Percentiles rank a stretch among this genome's conserved stretches.
phyloP scores from a whole-genome alignment of 805 yeast genomes.

The Saccharomycopsis sp. region DNA sequence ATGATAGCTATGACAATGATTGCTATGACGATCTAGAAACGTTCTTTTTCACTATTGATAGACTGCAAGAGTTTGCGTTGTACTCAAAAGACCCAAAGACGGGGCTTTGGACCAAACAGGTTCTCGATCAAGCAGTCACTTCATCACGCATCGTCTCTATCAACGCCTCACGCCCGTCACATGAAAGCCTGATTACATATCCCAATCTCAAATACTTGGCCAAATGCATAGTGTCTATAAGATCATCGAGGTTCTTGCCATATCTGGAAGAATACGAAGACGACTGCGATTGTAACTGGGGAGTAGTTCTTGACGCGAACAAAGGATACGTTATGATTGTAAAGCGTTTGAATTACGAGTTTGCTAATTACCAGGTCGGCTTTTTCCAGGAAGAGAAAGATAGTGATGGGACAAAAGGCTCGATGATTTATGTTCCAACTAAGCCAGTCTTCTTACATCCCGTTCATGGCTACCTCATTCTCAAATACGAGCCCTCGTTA shows the following conservation, averaged over 20 bases:
- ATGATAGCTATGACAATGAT: background rate
- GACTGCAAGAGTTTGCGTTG: background rate
- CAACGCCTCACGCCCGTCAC: background rate
- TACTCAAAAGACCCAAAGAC: background rate
- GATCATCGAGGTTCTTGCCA: background rate
- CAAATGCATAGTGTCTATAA: background rate
- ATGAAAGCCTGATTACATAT: background rate
- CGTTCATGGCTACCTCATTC: slow-evolving; percentile 74
- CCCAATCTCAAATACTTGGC: background rate
- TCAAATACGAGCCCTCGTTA: slow-evolving; percentile 72
- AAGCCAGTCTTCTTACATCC: slow-evolving; percentile 82
- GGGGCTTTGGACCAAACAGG: background rate
- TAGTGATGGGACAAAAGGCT: slow-evolving; percentile 64
- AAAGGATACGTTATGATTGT: slow-evolving; percentile 67
- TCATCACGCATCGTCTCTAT: background rate
- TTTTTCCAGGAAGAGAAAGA: slow-evolving; percentile 43
- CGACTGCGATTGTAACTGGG: slow-evolving; percentile 27
- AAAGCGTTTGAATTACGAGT: background rate
- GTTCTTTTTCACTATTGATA: background rate
- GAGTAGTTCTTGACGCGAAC: slow-evolving; percentile 74
- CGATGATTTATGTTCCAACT: slow-evolving; percentile 74
- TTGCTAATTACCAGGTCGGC: background rate
- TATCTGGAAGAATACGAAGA: background rate
- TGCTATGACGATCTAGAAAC: background rate
- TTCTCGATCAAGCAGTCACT: background rate